Percentiles rank a stretch among this genome's conserved stretches.
Evolutionary conservation across 179 eudicot genomes (phyloP).

Genomic region (Silene noctiflora): DNA sequence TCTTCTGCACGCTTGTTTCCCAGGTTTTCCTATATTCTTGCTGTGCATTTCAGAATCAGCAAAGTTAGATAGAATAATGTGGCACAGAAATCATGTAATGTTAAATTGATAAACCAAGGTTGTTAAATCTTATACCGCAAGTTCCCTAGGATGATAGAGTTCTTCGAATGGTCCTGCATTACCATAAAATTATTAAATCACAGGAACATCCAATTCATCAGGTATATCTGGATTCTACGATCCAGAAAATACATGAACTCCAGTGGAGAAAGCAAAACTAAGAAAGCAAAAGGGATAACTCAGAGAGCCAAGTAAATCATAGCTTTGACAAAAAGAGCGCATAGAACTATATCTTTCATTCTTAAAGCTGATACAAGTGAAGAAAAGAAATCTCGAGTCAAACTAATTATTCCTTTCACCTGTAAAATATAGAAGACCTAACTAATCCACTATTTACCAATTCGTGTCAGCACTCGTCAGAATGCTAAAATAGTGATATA

Average conservation of each 20-base stretch:
- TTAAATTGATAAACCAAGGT: neutral
- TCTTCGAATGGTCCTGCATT: slow-evolving; percentile 79
- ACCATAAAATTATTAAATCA: neutral
- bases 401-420: neutral
- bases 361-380: neutral
- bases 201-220: neutral
- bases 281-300: too few species aligned
- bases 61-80: neutral
- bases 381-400: neutral
- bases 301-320: neutral
- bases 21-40: slow-evolving; percentile 45
- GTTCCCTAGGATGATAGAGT: slow-evolving; percentile 47
- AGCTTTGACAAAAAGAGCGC: neutral
- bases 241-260: neutral
- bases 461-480: neutral
- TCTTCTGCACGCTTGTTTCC: slow-evolving; percentile 41
- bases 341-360: neutral
- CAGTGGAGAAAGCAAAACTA: neutral
- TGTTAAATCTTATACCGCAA: slow-evolving; percentile 38
- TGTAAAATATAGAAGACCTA: neutral
- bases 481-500: neutral
- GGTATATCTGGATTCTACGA: neutral
- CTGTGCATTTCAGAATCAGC: slow-evolving; percentile 34
- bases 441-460: neutral
- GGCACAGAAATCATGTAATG: neutral